Evolutionary conservation across 2,329 filamentous ascomycete genomes (phyloP), one percentile per base, ranked within the genome.

Genomic region (Blumeria graminis): DNA sequence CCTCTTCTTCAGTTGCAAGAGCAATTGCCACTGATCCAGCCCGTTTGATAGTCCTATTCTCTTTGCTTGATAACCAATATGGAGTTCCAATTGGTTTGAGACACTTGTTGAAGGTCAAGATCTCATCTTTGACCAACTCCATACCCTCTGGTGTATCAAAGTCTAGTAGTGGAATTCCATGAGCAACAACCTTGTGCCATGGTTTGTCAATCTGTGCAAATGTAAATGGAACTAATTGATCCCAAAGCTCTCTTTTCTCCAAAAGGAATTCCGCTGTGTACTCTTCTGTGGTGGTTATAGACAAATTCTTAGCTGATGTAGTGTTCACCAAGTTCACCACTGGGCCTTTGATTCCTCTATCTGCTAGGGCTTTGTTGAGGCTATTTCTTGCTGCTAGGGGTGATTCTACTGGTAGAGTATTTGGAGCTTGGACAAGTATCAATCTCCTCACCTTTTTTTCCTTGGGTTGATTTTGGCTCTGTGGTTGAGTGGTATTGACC

Each of bases 31-130:
- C 33, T 1, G 38, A 57, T 4, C 50, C 50, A 10, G 50, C 45
- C 10, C 33, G 14, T 54, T 57, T 32, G 7, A 34, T 45, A 3
- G 16, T 6, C 2, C 56, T 14, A 43, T 45, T 57, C 32, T 55
- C 56, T 14, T n/a, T 22, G 34, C 36, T 28, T 14, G 3, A 33
- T n/a, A 55, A 11, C 48, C 22, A 55, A n/a, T 57, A 50, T 0
- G 50, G 56, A 0, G 9, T 41, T 6, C 48, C 38, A 54, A 57
- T 57, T 45, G 48, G 50, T 6, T 41, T 43, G 16, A 57, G 50
- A 1, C 55, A 3, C 50, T 56, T 56, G 18, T 56, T 56, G 16
- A 56, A 56, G 1, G 45, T 56, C 4, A 33, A 39, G 14, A 57
- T 50, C 16, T 57, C 50, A 1, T 41, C 16, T 33, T 54, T 55